Percentiles rank a stretch among this genome's conserved stretches.
Evolutionary conservation across 441 rosid species (phyloP).

Genomic region (Hura crepitans): DNA sequence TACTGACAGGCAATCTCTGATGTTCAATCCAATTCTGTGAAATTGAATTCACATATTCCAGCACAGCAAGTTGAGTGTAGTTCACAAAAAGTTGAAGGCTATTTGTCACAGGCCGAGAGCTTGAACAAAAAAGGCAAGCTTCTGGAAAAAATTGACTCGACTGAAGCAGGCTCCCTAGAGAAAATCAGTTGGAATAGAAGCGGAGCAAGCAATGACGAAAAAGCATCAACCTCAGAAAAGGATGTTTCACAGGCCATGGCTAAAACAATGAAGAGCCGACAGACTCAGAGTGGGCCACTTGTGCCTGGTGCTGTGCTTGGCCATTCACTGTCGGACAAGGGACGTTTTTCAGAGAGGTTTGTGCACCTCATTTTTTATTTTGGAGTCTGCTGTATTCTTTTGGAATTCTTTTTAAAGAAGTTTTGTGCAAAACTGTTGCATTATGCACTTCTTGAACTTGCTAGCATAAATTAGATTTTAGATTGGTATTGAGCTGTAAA

Average conservation of each 20-base stretch:
- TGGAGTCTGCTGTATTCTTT: background rate
- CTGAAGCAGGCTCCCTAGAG: slow-evolving; percentile 38
- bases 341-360: slow-evolving; percentile 67
- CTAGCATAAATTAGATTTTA: background rate
- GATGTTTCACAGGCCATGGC: slow-evolving; percentile 42
- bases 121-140: slow-evolving; percentile 48
- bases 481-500: background rate
- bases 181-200: slow-evolving; percentile 38
- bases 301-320: slow-evolving; percentile 50
- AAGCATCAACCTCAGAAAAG: slow-evolving; percentile 49
- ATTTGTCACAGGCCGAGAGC: slow-evolving; percentile 32
- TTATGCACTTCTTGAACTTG: background rate
- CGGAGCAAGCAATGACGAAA: slow-evolving; percentile 46
- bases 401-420: background rate
- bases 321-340: slow-evolving; percentile 60
- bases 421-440: background rate
- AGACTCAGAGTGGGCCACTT: slow-evolving; percentile 90
- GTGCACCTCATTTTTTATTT: slow-evolving; percentile 14
- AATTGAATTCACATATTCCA: slow-evolving; percentile 32
- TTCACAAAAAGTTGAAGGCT: slow-evolving; percentile 32
- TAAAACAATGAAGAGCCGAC: slow-evolving; percentile 53
- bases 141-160: slow-evolving; percentile 34
- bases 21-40: slow-evolving; percentile 29
- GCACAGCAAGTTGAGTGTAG: slow-evolving; percentile 35
- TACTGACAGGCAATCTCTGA: slow-evolving; percentile 36